phyloP scores from a whole-genome alignment of 148 eudicot species.

The Rhododendron molle region DNA sequence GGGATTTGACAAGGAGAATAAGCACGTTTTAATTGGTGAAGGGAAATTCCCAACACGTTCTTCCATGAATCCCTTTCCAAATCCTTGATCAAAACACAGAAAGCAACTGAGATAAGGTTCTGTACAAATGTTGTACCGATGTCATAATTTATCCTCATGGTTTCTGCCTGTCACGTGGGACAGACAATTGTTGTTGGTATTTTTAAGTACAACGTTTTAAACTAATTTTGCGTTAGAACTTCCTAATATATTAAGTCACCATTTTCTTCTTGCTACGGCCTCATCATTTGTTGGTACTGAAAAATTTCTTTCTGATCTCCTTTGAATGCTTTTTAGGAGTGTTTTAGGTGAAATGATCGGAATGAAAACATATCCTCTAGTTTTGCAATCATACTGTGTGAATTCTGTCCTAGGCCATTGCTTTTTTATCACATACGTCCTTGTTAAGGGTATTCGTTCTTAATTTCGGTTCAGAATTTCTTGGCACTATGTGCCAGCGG shows the following conservation, averaged over 20 bases:
- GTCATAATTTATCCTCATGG: neutral
- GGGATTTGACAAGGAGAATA: neutral
- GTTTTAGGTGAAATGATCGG: neutral
- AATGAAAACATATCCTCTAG: neutral
- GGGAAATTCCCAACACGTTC: neutral
- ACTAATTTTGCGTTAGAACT: neutral
- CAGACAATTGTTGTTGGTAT: neutral
- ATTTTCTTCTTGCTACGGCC: neutral
- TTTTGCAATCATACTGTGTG: neutral
- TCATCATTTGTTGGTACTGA: neutral
- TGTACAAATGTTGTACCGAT: neutral
- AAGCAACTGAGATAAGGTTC: neutral
- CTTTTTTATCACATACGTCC: neutral
- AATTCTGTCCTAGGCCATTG: neutral
- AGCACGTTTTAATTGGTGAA: neutral
- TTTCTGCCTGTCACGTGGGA: neutral
- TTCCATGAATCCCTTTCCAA: neutral
- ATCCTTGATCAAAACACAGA: neutral
- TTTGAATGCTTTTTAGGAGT: neutral
- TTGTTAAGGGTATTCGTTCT: constrained; percentile 7
- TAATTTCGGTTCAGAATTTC: constrained; percentile 61
- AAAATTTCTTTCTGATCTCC: neutral
- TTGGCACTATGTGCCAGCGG: constrained; percentile 93
- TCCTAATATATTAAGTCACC: neutral
- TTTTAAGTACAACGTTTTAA: too few species aligned